Evolutionary conservation across 1,284 basidiomycete genomes (phyloP), one percentile per base, ranked within the genome.

Genomic region (Cryptococcus wingfieldii): DNA sequence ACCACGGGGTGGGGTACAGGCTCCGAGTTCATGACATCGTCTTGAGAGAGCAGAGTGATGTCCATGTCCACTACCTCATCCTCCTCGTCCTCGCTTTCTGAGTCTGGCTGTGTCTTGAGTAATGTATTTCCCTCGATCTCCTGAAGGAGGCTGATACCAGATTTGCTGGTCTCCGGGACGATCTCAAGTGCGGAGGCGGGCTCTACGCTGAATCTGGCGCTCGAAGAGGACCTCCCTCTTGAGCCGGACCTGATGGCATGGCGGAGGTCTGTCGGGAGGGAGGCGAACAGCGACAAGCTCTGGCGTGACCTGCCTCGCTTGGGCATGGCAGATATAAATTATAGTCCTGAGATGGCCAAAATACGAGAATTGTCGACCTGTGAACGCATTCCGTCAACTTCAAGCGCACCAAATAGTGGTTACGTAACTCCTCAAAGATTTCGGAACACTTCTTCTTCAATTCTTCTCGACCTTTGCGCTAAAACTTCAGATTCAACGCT

Each of bases 181-280:
- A 34, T 34, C 31, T 34, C 31, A 10, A 34, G 31, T 6, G 31
- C 31, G 31, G 31, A 10, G 10, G 10, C 31, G 31, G 31, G 31
- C 10, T 34, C 31, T 34, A 34, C 31, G 31, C 31, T 34, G 31
- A 34, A 10, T 2, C 31, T 34, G 31, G 8, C 28, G n/a, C 39
- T 58, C 23, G 19, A 23, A 13, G 41, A 43, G 16, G 41, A 43
- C 41, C 41, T 18, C 31, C 28, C 46, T 27, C 19, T 47, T 6
- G 31, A 47, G 23, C n/a, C 46, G 1, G 69, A 61, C 5, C 70
- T 65, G 28, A 76, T 61, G 3, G 64, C 51, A 9, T 56, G 53
- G 38, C 63, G 67, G 19, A 75, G 63, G 4, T 70, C 68, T 28
- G 52, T 50, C 0, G 74, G 72, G 2, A 76, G 66, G 4, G 69